These are phyloP conservation scores for Monilinia polystroma DNA, from an alignment of 2,329 filamentous ascomycete species.

Conservation along the genomic window DNA sequence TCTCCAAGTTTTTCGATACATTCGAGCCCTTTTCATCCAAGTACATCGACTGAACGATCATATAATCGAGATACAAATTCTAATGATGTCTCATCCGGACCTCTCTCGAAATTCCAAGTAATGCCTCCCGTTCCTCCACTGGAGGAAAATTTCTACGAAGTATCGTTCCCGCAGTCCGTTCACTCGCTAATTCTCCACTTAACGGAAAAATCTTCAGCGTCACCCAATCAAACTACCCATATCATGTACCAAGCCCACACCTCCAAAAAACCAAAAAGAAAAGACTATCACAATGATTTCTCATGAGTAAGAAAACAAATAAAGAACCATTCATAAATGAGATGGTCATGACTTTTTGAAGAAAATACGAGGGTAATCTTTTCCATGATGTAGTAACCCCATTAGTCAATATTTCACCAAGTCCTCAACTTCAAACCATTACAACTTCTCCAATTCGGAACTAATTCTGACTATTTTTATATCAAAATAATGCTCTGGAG, in stretches of 20 bases:
- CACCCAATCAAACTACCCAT: not conserved
- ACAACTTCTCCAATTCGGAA: not conserved
- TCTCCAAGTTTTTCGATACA: not conserved
- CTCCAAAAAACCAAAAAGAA: not conserved
- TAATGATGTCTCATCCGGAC: not conserved
- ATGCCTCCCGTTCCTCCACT: not conserved
- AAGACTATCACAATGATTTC: not conserved
- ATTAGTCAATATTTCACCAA: too few relatives aligned
- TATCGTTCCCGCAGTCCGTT: not conserved
- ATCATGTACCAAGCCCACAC: not conserved
- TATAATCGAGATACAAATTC: not conserved
- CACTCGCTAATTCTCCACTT: constrained; percentile 3
- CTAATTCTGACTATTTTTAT: not conserved
- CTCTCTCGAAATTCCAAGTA: too few relatives aligned
- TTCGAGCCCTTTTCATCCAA: not conserved
- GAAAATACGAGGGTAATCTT: too few relatives aligned
- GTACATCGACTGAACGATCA: not conserved
- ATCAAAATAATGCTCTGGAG: not conserved
- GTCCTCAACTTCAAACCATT: not conserved
- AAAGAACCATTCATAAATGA: not conserved
- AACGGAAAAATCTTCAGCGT: not conserved
- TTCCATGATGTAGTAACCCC: not conserved
- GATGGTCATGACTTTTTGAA: not conserved
- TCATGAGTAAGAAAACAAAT: not conserved
- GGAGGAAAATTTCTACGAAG: not conserved